Evolutionary conservation across 164 flowering plant species (phyloP).

Genomic region (Aristolochia fimbriata): DNA sequence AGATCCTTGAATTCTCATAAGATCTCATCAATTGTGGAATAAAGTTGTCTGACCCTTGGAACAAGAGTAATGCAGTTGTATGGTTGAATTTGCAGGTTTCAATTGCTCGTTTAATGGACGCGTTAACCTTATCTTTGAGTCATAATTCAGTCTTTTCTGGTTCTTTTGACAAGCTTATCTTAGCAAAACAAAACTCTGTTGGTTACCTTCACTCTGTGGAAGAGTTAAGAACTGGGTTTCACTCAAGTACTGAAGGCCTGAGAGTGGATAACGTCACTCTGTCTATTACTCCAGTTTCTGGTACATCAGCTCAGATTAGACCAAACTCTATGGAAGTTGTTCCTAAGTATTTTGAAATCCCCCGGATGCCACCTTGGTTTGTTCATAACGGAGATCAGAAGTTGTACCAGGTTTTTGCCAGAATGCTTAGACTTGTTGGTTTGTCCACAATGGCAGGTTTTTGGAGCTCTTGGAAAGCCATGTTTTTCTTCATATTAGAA

Average conservation of each 20-base stretch:
- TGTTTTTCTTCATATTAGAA: background rate
- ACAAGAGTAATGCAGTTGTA: conserved; percentile 3
- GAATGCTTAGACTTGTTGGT: conserved; percentile 76
- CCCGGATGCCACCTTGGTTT: conserved; percentile 96
- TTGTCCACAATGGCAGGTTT: conserved; percentile 66
- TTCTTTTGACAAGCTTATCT: conserved; percentile 56
- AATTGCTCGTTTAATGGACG: conserved; percentile 65
- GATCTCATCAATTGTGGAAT: too few species aligned
- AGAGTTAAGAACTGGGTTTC: conserved; percentile 42
- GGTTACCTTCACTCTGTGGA: conserved; percentile 68
- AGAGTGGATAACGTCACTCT: conserved; percentile 11
- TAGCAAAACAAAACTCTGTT: conserved; percentile 37
- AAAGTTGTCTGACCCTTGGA: background rate
- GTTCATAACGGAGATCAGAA: conserved; percentile 48
- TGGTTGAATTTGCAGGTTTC: conserved; percentile 33
- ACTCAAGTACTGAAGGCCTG: conserved; percentile 6
- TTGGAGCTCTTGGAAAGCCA: conserved; percentile 1
- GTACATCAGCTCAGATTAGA: conserved; percentile 13
- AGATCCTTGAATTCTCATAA: too few species aligned
- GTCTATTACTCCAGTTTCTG: conserved; percentile 12
- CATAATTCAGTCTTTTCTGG: conserved; percentile 79
- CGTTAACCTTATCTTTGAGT: conserved; percentile 50
- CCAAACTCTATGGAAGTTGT: conserved; percentile 7
- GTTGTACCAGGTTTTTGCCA: conserved; percentile 59
- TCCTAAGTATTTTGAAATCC: conserved; percentile 41